These are phyloP conservation scores for Alternaria sp. DNA, from an alignment of 2,329 filamentous ascomycete genomes.

Conservation along the genomic window DNA sequence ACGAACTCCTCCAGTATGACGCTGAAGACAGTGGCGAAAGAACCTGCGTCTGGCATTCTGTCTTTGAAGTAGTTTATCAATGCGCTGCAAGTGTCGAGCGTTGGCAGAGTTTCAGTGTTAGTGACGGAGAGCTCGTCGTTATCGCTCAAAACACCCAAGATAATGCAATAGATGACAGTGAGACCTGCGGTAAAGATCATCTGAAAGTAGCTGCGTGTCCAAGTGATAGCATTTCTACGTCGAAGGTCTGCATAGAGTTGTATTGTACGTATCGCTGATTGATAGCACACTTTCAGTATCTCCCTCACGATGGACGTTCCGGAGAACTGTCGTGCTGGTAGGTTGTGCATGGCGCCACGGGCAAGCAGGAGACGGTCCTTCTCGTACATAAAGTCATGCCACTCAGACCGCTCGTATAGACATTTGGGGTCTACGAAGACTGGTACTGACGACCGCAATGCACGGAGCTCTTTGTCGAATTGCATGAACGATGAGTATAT, in stretches of 20 bases:
- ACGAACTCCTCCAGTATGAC: constrained; percentile 32
- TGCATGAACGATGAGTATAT: constrained; percentile 1
- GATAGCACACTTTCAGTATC: constrained; percentile 36
- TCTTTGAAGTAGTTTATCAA: constrained; percentile 33
- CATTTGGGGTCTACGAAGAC: constrained; percentile 42
- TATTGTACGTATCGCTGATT: constrained; percentile 49
- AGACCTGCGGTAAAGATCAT: constrained; percentile 56
- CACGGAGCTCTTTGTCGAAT: constrained; percentile 45
- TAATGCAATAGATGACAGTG: constrained; percentile 30
- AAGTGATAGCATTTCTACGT: constrained; percentile 48
- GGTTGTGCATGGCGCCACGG: constrained; percentile 51
- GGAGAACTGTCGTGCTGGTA: constrained; percentile 19
- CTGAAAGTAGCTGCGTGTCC: constrained; percentile 58
- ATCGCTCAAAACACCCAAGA: constrained; percentile 29
- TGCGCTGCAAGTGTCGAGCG: constrained; percentile 20
- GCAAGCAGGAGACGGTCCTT: constrained; percentile 52
- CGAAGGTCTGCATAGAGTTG: constrained; percentile 49
- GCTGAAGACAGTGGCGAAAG: constrained; percentile 36
- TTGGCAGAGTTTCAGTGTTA: constrained; percentile 7
- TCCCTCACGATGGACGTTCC: constrained; percentile 11
- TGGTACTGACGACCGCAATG: constrained; percentile 47
- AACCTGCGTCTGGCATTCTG: constrained; percentile 33
- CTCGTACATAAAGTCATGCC: constrained; percentile 54
- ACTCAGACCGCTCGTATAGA: constrained; percentile 55
- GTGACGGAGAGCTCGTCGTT: background rate